Base-by-base conservation (phyloP, 805 yeast genomes). In the Teunomyces stri region DNA sequence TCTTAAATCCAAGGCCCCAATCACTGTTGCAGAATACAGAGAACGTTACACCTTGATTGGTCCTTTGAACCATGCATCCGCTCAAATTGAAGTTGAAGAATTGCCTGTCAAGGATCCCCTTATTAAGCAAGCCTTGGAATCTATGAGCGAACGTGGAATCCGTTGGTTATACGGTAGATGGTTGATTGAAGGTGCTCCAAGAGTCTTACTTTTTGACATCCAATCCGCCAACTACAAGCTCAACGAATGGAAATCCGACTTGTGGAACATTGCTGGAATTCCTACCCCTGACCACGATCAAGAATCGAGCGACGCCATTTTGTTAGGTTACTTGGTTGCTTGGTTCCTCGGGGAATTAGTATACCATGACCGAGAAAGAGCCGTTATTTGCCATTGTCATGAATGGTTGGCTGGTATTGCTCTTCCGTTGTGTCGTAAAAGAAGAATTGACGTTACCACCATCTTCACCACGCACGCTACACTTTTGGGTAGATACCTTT, bases 371-470 rank as follows among this genome's bases (percentile, higher is more conserved):
- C 79, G 82, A 20, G 85, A 85, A 45, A 82, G 92, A 57, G 97
- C 98, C 0, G 90, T 94, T 44, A 84, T 92, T 51, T 84, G 94
- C 47, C 99, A 92, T 64, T 91, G 87, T 66, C 99, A 92, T 72
- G 99, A 92, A 72, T 92, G 99, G 99, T 78, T 92, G 49, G 97
- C 99, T 1, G 97, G 98, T 57, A 90, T 94, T 40, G 96, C 96
- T 0, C 73, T 94, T 50, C 97, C 99, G 0, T 74, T 92, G 48
- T 90, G 97, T 66, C 78, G 96, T 60, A 89, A 89, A 67, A 82
- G 98, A 60, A 80, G 89, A 59, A 85, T 92, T 49, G 99, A 92
- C 61, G 90, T 89, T 50, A 89, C 96, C 49, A 91, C 99, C 21
- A 86, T 92, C 53, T 92, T 92, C 76, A 92, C 99, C 34, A 92